Conservation (phyloP, 2,329 filamentous ascomycete genomes). For the Neoscytalidium dimidiatum region DNA sequence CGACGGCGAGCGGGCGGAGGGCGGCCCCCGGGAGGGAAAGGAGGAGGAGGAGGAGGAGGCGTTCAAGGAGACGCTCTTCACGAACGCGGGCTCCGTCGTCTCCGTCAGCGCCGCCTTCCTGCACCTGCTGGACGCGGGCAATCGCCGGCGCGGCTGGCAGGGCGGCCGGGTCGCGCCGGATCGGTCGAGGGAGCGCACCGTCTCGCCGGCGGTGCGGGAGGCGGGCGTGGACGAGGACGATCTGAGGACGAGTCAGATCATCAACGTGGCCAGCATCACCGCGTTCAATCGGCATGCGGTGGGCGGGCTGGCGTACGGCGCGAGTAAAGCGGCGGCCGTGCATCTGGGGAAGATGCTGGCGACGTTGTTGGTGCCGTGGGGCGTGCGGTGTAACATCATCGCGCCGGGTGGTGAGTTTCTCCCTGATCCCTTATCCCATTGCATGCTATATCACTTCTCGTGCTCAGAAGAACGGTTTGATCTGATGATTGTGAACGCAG, state of each 20-base stretch:
- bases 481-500: background rate
- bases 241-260: constrained; percentile 48
- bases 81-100: constrained; percentile 48
- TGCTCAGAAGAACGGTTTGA: background rate
- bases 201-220: constrained; percentile 4
- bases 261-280: constrained; percentile 45
- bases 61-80: background rate
- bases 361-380: constrained; percentile 44
- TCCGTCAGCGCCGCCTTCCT: constrained; percentile 48
- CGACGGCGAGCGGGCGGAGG: constrained; percentile 36
- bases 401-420: constrained; percentile 37
- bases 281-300: constrained; percentile 40
- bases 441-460: constrained; percentile 11
- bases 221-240: constrained; percentile 33
- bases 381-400: constrained; percentile 50
- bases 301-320: constrained; percentile 46
- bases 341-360: constrained; percentile 46
- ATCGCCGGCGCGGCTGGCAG: constrained; percentile 43
- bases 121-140: constrained; percentile 47
- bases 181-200: constrained; percentile 31
- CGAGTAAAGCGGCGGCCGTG: constrained; percentile 45
- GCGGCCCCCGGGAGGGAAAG: too few relatives aligned
- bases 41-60: background rate
- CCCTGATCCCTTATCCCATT: constrained; percentile 18
- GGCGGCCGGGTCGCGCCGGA: constrained; percentile 32